Percentiles rank a stretch among this genome's conserved stretches.
Evolutionary conservation across 1,284 basidiomycete genomes (phyloP).

Genomic region (Ustilago vetiveriae): DNA sequence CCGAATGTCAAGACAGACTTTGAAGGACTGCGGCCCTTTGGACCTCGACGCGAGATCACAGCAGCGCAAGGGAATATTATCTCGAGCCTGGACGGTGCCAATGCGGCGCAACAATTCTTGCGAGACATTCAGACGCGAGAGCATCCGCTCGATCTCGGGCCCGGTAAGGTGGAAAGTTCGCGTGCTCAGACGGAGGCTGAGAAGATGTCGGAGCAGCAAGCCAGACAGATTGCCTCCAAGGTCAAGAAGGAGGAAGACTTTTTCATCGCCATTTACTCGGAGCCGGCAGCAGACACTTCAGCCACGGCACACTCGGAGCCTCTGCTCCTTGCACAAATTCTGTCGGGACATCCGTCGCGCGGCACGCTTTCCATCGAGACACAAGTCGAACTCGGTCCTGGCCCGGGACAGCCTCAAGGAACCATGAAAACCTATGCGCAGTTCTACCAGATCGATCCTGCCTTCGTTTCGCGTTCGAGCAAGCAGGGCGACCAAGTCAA

Average conservation of each 20-base stretch:
- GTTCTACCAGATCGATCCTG: conserved; percentile 38
- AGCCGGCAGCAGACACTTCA: conserved; percentile 2
- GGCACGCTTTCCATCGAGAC: conserved; percentile 79
- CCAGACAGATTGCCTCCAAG: conserved; percentile 38
- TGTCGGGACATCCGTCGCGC: conserved; percentile 80
- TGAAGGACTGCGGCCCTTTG: conserved; percentile 72
- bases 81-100: conserved; percentile 73
- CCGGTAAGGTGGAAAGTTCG: conserved; percentile 11
- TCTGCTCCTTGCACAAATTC: conserved; percentile 69
- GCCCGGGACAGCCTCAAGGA: conserved; percentile 72
- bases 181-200: conserved; percentile 34
- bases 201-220: conserved; percentile 37
- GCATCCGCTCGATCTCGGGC: conserved; percentile 12
- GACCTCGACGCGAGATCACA: conserved; percentile 72
- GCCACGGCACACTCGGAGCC: conserved; percentile 6
- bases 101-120: conserved; percentile 78
- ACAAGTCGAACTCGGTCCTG: conserved; percentile 72
- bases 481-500: conserved; percentile 9
- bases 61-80: conserved; percentile 83
- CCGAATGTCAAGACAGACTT: conserved; percentile 70
- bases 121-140: conserved; percentile 70
- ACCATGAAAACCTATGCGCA: conserved; percentile 46
- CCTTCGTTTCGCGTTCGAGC: conserved; percentile 4
- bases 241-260: conserved; percentile 77
- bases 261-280: conserved; percentile 70